Evolutionary conservation across 169 alveolate species (phyloP), one percentile per base, ranked within the genome.

Genomic region (Cryptosporidium meleagridis): DNA sequence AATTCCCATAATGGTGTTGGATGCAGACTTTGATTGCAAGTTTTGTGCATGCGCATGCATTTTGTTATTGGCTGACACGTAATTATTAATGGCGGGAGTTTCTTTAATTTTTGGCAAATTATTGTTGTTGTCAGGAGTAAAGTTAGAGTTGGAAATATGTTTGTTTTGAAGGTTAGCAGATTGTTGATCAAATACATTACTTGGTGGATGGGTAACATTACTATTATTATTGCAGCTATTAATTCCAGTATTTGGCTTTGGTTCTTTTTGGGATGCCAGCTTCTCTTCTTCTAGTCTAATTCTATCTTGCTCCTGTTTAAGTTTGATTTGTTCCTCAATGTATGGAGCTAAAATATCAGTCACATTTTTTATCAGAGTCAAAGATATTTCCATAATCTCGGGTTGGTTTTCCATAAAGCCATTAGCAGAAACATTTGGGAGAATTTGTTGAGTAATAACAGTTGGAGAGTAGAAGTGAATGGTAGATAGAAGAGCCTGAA

Each of bases 361-460:
- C 37, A 62, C 53, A 62, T 44, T 59, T 62, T 80, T 80, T 41
- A 80, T 35, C 18, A 80, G 26, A 45, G 33, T 33, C 48, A 65
- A 12, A 18, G 89, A 62, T 6, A 80, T 80, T 61, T 80, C 80
- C 89, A 80, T 80, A n/a, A 80, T 80, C 21, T 80, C 89, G 45
- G 73, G 75, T 16, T 80, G 73, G 14, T 37, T 51, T 31, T 80
- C 80, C 39, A 80, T 62, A 39, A 80, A 80, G 8, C 89, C 89
- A 80, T 80, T 44, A 18, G 62, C 37, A 8, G 89, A 80, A 44
- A 80, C 51, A 41, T 9, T 62, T 6, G 89, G 89, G 31, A 80
- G 89, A 2, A 80, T 80, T 37, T 62, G 89, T 41, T 80, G 89
- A 6, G 89, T 80, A 31, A 80, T 62, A 16, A 62, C n/a, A 9